These are phyloP conservation scores for Claviceps fusiformis DNA, from an alignment of 2,329 filamentous ascomycete genomes.

Conservation along the genomic window DNA sequence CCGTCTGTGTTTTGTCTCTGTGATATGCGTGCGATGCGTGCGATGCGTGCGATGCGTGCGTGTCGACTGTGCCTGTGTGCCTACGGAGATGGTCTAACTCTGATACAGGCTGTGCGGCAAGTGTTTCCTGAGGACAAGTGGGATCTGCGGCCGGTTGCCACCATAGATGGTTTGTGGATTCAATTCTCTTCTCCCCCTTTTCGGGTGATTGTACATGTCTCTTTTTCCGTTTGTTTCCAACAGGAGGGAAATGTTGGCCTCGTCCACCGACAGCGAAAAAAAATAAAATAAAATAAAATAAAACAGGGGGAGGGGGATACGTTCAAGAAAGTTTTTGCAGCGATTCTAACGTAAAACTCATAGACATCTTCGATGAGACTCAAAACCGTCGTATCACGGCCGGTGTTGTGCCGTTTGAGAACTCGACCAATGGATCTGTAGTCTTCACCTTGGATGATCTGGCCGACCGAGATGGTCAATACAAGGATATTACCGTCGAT, in stretches of 20 bases:
- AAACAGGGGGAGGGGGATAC: neutral
- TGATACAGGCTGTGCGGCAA: conserved; percentile 28
- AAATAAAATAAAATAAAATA: neutral
- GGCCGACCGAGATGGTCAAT: conserved; percentile 54
- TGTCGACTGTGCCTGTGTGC: too few relatives aligned
- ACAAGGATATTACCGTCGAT: conserved; percentile 59
- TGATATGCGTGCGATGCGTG: too few relatives aligned
- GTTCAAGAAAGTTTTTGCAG: too few relatives aligned
- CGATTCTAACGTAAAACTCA: neutral
- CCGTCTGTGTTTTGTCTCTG: neutral
- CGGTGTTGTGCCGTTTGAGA: conserved; percentile 89
- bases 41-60: too few relatives aligned
- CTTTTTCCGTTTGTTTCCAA: neutral
- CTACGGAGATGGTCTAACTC: conserved; percentile 7
- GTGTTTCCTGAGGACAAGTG: conserved; percentile 35
- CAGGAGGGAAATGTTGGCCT: too few relatives aligned
- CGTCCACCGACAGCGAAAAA: too few relatives aligned
- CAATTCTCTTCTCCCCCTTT: neutral
- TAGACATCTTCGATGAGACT: conserved; percentile 69
- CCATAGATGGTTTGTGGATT: conserved; percentile 31
- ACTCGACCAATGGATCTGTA: conserved; percentile 88
- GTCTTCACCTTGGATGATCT: conserved; percentile 82
- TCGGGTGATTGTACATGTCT: too few relatives aligned
- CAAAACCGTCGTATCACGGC: conserved; percentile 50
- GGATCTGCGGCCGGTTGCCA: conserved; percentile 34